These are phyloP conservation scores for Atkinsonella hypoxylon DNA, from an alignment of 2,329 filamentous ascomycete genomes.

Conservation along the genomic window DNA sequence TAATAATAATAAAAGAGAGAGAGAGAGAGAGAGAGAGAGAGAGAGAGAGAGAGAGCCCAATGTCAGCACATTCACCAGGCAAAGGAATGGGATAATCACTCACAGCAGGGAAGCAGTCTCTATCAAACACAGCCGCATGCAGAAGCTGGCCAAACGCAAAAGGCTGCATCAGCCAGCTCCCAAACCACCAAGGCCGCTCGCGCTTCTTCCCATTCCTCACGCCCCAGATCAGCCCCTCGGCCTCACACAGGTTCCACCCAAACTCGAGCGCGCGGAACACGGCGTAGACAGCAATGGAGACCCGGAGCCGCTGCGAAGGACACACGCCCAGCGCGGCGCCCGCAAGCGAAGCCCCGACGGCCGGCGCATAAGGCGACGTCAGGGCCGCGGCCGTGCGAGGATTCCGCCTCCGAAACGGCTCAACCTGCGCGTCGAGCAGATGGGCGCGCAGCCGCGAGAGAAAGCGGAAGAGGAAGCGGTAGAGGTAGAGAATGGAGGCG, in stretches of 20 bases:
- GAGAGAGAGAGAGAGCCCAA: no score
- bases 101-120: constrained; percentile 58
- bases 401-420: constrained; percentile 72
- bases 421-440: constrained; percentile 67
- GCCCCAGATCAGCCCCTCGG: constrained; percentile 56
- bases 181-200: constrained; percentile 69
- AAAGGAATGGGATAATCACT: no score
- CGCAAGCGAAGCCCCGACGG: constrained; percentile 79
- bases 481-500: constrained; percentile 75
- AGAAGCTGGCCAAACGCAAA: constrained; percentile 64
- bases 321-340: constrained; percentile 73
- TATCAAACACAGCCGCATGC: constrained; percentile 65
- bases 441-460: constrained; percentile 68
- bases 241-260: constrained; percentile 71
- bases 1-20: no score
- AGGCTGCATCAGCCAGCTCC: constrained; percentile 72
- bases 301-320: constrained; percentile 51
- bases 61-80: no score
- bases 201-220: constrained; percentile 40
- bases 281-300: constrained; percentile 72
- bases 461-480: constrained; percentile 83
- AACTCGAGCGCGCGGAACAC: constrained; percentile 77
- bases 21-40: no score
- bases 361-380: constrained; percentile 74
- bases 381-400: constrained; percentile 62